Conservation (phyloP, 2,329 filamentous ascomycete species). For the Botryotinia globosa region DNA sequence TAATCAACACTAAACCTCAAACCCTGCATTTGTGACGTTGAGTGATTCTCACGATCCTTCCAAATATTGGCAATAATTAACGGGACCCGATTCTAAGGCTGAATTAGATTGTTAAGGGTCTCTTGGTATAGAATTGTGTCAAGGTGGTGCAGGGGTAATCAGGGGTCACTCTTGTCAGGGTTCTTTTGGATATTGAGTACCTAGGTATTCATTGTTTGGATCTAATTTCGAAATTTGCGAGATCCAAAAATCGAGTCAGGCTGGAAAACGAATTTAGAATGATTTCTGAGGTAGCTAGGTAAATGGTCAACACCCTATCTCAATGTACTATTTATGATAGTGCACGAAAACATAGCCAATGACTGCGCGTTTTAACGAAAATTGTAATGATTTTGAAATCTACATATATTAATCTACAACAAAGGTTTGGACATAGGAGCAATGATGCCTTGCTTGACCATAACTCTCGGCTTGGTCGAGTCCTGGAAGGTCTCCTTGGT, state of each 20-base stretch:
- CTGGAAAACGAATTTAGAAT: background rate
- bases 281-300: background rate
- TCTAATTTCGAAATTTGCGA: background rate
- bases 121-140: background rate
- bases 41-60: background rate
- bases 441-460: slow-evolving; percentile 90
- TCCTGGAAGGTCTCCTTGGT: slow-evolving; percentile 96
- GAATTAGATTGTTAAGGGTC: background rate
- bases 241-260: background rate
- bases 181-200: background rate
- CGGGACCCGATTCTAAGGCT: background rate
- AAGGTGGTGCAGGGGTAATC: background rate
- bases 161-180: background rate
- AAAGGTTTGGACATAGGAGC: slow-evolving; percentile 78
- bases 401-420: slow-evolving; percentile 26
- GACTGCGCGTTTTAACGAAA: background rate
- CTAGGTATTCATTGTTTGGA: background rate
- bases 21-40: background rate
- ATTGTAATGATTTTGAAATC: background rate
- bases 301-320: background rate
- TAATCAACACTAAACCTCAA: background rate
- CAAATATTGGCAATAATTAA: background rate
- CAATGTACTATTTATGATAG: background rate
- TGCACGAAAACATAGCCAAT: background rate
- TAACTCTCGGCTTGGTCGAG: slow-evolving; percentile 80